These are phyloP conservation scores for Kurtzmaniella quercitrusa DNA, from an alignment of 1,139 yeast genomes.

Conservation along the genomic window DNA sequence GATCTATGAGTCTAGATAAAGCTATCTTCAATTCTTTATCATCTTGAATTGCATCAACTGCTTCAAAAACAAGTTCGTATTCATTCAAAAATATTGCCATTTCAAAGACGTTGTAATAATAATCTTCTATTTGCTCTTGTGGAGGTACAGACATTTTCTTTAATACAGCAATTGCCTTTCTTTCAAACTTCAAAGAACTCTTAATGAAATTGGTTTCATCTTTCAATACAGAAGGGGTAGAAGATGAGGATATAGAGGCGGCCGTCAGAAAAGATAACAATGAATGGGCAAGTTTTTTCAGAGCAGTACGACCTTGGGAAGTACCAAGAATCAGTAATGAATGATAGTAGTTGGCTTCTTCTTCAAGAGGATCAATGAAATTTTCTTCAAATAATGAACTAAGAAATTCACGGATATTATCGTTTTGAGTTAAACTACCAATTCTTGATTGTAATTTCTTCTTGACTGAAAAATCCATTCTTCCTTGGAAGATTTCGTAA, in stretches of 20 bases:
- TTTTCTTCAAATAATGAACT: conserved; percentile 15
- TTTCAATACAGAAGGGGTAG: conserved; percentile 2
- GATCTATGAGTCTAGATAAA: conserved; percentile 20
- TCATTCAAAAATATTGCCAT: conserved; percentile 24
- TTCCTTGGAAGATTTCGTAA: conserved; percentile 18
- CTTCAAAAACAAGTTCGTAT: conserved; percentile 20
- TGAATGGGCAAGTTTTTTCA: conserved; percentile 5
- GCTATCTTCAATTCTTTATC: conserved; percentile 12
- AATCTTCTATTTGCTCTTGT: conserved; percentile 13
- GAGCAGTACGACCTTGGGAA: conserved; percentile 12
- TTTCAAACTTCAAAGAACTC: conserved; percentile 29
- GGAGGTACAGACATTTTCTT: conserved; percentile 6
- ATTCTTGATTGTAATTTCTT: conserved; percentile 15
- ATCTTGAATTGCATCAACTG: conserved; percentile 15
- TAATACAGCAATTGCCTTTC: conserved; percentile 24
- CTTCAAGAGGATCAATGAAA: conserved; percentile 7
- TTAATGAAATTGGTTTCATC: conserved; percentile 17
- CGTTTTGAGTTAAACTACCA: conserved; percentile 13
- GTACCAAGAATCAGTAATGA: conserved; percentile 28
- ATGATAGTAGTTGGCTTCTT: conserved; percentile 32
- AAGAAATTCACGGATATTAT: conserved; percentile 17
- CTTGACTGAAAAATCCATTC: conserved; percentile 14
- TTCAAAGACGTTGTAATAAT: conserved; percentile 28
- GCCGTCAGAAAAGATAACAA: conserved; percentile 5
- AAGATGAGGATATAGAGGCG: conserved; percentile 1